phyloP scores from a whole-genome alignment of 306 rosid genomes.

The Parietaria judaica region DNA sequence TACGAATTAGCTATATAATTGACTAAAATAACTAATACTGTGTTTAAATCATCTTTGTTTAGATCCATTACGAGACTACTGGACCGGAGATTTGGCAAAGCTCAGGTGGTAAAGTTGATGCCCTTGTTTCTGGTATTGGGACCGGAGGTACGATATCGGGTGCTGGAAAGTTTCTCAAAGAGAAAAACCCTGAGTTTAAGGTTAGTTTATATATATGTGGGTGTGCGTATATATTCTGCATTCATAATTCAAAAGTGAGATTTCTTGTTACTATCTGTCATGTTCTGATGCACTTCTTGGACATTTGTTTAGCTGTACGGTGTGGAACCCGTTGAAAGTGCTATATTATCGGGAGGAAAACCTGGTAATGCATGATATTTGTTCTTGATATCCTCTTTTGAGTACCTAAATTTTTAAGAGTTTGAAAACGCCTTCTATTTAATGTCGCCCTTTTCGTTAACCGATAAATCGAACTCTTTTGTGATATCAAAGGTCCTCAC shows the following conservation, averaged over 20 bases:
- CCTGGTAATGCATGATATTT: slow-evolving; percentile 52
- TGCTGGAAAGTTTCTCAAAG: slow-evolving; percentile 78
- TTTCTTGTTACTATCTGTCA: not conserved
- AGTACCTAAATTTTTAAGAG: not conserved
- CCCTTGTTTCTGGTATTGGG: slow-evolving; percentile 87
- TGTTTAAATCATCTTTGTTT: slow-evolving; percentile 5
- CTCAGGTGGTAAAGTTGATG: slow-evolving; percentile 64
- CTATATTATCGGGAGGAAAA: slow-evolving; percentile 77
- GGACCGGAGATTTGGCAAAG: slow-evolving; percentile 95
- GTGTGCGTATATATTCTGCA: slow-evolving; percentile 5
- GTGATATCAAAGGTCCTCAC: slow-evolving; percentile 62
- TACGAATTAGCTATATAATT: no score
- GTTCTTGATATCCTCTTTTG: not conserved
- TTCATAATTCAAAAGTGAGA: slow-evolving; percentile 1
- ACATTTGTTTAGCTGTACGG: slow-evolving; percentile 52
- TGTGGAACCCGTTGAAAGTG: slow-evolving; percentile 84
- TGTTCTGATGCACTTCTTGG: slow-evolving; percentile 6
- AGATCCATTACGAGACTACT: slow-evolving; percentile 86
- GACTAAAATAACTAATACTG: no score
- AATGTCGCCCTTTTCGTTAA: slow-evolving; percentile 1
- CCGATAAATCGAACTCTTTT: slow-evolving; percentile 22
- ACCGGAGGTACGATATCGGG: slow-evolving; percentile 94
- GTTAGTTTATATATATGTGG: slow-evolving; percentile 21
- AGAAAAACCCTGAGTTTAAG: slow-evolving; percentile 74
- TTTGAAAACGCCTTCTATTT: not conserved